Percentiles rank a stretch among this genome's conserved stretches.
phyloP scores from a whole-genome alignment of 495 filamentous ascomycete genomes.

The Cetradonia linearis region DNA sequence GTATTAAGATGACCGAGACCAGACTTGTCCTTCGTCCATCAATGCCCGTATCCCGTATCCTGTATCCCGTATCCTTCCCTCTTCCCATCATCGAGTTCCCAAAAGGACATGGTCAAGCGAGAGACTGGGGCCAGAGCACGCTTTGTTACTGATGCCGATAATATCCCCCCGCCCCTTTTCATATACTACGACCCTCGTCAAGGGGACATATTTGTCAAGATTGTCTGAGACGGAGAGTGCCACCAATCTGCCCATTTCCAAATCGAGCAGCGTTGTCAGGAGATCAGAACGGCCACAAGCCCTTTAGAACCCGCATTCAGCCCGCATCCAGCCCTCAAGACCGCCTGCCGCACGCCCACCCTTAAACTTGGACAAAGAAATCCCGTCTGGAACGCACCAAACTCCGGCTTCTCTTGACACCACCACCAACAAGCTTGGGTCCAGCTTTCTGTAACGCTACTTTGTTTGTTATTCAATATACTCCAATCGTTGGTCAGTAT shows the following conservation, averaged over 20 bases:
- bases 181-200: background rate
- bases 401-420: slow-evolving; percentile 4
- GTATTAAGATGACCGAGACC: slow-evolving; percentile 17
- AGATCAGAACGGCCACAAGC: slow-evolving; percentile 16
- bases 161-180: background rate
- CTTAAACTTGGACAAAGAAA: slow-evolving; percentile 22
- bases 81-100: slow-evolving; percentile 5
- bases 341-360: slow-evolving; percentile 25
- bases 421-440: slow-evolving; percentile 9
- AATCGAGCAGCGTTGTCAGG: slow-evolving; percentile 8
- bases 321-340: slow-evolving; percentile 24
- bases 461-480: background rate
- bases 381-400: slow-evolving; percentile 15
- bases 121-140: slow-evolving; percentile 16
- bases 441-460: background rate
- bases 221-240: background rate
- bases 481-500: background rate
- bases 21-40: slow-evolving; percentile 10
- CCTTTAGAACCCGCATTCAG: too few species aligned
- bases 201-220: background rate
- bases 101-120: slow-evolving; percentile 18
- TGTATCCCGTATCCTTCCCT: slow-evolving; percentile 9
- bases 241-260: slow-evolving; percentile 2
- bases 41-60: too few species aligned
- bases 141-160: background rate